Evolutionary conservation across 169 alveolate species (phyloP).

Genomic region (Miamiensis avidus): DNA sequence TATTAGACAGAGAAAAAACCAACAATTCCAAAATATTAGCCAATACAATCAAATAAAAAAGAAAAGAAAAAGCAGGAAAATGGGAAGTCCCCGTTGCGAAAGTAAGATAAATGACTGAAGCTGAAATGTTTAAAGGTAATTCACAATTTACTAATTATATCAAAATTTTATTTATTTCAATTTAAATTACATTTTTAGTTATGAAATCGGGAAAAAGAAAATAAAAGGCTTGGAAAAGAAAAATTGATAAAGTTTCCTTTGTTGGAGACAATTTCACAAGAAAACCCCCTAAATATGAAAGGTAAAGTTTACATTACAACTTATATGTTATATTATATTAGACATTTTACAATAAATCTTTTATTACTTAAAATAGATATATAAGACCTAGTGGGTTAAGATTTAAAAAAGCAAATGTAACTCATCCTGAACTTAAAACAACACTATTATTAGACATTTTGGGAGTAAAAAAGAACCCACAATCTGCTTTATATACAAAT

Average conservation of each 20-base stretch:
- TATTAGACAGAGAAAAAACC: slow-evolving; percentile 97
- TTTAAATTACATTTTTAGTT: slow-evolving; percentile 73
- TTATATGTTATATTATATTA: background rate
- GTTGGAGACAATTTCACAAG: slow-evolving; percentile 98
- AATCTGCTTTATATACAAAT: slow-evolving; percentile 94
- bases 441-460: slow-evolving; percentile 94
- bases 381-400: slow-evolving; percentile 98
- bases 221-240: slow-evolving; percentile 98
- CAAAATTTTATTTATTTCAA: slow-evolving; percentile 56
- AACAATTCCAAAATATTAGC: slow-evolving; percentile 94
- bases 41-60: slow-evolving; percentile 98
- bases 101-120: slow-evolving; percentile 93
- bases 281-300: slow-evolving; percentile 99
- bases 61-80: slow-evolving; percentile 99
- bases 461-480: slow-evolving; percentile 98
- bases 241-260: slow-evolving; percentile 96
- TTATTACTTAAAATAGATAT: slow-evolving; percentile 21
- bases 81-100: slow-evolving; percentile 99
- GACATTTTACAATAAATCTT: background rate
- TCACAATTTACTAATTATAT: slow-evolving; percentile 31
- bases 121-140: slow-evolving; percentile 74
- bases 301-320: slow-evolving; percentile 40
- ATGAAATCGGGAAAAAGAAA: slow-evolving; percentile 95
- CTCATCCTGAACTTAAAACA: slow-evolving; percentile 98
- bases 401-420: slow-evolving; percentile 98